These are phyloP conservation scores for Papiliotrema terrestris DNA, from an alignment of 1,284 basidiomycete genomes.

Conservation along the genomic window DNA sequence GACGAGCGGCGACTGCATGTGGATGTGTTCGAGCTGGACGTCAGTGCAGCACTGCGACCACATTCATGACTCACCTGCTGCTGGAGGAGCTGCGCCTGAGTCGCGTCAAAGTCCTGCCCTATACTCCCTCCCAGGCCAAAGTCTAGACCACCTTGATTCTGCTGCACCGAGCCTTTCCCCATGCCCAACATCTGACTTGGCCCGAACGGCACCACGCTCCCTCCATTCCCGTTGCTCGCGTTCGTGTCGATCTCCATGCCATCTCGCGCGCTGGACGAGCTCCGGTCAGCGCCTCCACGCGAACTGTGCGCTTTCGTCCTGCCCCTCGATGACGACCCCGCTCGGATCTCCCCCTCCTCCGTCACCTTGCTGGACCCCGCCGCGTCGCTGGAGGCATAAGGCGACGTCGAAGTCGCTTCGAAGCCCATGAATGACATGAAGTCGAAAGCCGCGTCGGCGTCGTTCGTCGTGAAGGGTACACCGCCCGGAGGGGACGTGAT, in stretches of 20 bases:
- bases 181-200: constrained; percentile 8
- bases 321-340: neutral
- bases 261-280: neutral
- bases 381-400: neutral
- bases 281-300: neutral
- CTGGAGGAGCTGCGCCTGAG: constrained; percentile 4
- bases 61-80: constrained; percentile 2
- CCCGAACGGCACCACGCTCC: neutral
- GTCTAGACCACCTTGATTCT: neutral
- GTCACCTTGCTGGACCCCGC: neutral
- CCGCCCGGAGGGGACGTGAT: neutral
- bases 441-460: neutral
- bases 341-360: neutral
- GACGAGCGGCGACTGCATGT: constrained; percentile 48
- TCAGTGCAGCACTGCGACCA: neutral
- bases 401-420: neutral
- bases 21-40: constrained; percentile 45
- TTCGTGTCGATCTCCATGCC: neutral
- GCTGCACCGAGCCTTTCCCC: neutral
- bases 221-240: neutral
- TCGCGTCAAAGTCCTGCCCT: neutral
- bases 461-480: neutral
- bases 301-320: neutral
- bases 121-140: neutral
- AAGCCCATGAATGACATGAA: constrained; percentile 5